phyloP scores from a whole-genome alignment of 306 rosid genomes.

The Malus asiatica region DNA sequence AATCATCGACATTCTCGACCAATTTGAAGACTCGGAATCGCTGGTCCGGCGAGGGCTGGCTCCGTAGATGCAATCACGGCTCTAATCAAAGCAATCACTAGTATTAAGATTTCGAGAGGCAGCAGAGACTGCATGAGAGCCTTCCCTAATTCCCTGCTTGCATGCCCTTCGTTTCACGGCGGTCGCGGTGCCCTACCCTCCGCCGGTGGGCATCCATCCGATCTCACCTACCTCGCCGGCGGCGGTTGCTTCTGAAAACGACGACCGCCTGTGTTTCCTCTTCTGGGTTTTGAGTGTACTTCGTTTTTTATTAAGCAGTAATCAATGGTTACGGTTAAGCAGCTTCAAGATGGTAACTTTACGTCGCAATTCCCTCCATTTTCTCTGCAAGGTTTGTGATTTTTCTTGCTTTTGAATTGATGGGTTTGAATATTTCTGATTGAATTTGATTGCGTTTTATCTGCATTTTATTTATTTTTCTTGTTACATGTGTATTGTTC shows the following conservation, averaged over 20 bases:
- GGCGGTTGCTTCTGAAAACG: constrained; percentile 21
- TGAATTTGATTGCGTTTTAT: background rate
- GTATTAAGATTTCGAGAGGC: constrained; percentile 14
- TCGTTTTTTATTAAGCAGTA: background rate
- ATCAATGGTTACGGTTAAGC: constrained; percentile 17
- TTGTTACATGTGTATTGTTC: background rate
- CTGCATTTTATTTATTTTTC: background rate
- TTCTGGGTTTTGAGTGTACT: background rate
- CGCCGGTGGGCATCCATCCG: constrained; percentile 42
- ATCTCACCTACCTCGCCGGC: constrained; percentile 42
- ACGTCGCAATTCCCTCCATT: background rate
- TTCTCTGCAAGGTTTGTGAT: constrained; percentile 2
- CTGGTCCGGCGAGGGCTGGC: constrained; percentile 31
- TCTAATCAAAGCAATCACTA: constrained; percentile 8
- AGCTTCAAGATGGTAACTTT: constrained; percentile 6
- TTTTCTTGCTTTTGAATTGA: background rate
- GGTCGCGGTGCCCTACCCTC: constrained; percentile 45
- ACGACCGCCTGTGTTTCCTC: background rate
- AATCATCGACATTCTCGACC: background rate
- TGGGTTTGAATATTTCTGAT: background rate
- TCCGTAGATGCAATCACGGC: constrained; percentile 28
- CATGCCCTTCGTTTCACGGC: constrained; percentile 39
- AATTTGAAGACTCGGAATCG: background rate
- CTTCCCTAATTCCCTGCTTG: constrained; percentile 12
- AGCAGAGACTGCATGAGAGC: constrained; percentile 20